Evolutionary conservation across 768 basidiomycete genomes (phyloP).

Genomic region (Amanita phalloides): DNA sequence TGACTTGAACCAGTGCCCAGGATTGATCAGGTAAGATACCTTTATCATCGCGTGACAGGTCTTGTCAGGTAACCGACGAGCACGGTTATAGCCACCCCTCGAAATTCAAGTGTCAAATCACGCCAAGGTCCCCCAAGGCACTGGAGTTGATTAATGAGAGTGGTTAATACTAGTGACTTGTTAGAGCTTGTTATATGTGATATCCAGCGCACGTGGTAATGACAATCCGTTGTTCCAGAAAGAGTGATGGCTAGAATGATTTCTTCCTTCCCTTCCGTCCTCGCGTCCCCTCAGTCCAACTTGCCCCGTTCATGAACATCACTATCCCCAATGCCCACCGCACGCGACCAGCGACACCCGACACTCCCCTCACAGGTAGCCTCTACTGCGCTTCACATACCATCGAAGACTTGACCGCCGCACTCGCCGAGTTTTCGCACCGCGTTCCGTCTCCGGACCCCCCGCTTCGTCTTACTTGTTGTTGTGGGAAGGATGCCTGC

Average conservation of each 20-base stretch:
- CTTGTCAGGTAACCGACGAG: too few species aligned
- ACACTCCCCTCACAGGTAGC: conserved; percentile 17
- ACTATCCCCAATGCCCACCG: not conserved
- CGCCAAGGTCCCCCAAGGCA: conserved; percentile 7
- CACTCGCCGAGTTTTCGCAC: conserved; percentile 56
- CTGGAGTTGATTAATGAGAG: conserved; percentile 8
- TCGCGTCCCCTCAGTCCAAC: not conserved
- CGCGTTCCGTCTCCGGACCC: conserved; percentile 68
- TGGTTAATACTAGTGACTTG: too few species aligned
- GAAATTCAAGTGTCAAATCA: not conserved
- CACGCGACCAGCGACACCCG: conserved; percentile 30
- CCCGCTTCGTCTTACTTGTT: conserved; percentile 40
- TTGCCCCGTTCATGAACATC: not conserved
- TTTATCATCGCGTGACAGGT: too few species aligned
- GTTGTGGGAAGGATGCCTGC: conserved; percentile 58
- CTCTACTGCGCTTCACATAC: conserved; percentile 45
- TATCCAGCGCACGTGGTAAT: too few species aligned
- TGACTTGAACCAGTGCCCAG: too few species aligned
- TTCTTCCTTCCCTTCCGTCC: not conserved
- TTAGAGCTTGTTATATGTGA: too few species aligned
- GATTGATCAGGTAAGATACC: too few species aligned
- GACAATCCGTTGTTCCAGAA: not conserved
- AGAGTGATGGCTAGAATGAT: not conserved
- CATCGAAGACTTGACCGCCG: conserved; percentile 72
- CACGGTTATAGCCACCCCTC: conserved; percentile 10